phyloP scores from a whole-genome alignment of 2,329 filamentous ascomycete genomes.

The Trichoderma harzianum region DNA sequence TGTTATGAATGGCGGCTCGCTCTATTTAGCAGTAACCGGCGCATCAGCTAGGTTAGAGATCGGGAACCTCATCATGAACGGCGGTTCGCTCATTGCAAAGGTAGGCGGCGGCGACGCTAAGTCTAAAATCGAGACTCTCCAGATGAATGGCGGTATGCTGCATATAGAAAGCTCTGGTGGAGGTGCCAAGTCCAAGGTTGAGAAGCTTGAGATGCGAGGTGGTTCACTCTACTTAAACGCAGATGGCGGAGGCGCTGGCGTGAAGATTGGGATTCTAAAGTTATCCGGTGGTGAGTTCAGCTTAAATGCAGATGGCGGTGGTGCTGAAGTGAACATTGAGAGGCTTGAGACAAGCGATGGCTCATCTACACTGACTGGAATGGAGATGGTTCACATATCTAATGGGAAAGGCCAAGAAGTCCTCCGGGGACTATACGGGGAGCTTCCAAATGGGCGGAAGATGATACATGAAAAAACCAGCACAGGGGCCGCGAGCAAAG shows the following conservation, averaged over 20 bases:
- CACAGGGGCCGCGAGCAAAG: neutral
- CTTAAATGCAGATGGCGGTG: neutral
- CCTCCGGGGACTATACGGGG: neutral
- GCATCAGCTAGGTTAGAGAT: neutral
- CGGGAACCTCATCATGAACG: neutral
- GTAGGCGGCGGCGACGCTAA: neutral
- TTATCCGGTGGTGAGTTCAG: neutral
- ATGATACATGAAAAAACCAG: neutral
- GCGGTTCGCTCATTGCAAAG: neutral
- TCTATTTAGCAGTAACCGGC: neutral
- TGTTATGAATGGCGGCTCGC: neutral
- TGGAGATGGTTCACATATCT: neutral
- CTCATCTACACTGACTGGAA: neutral
- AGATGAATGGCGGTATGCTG: neutral
- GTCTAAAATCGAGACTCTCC: neutral
- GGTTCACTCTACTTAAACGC: neutral
- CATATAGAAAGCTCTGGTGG: neutral
- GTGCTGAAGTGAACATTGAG: neutral
- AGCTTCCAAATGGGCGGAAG: neutral
- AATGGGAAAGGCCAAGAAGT: neutral
- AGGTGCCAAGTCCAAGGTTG: neutral
- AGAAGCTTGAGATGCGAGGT: neutral
- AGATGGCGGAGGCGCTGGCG: neutral
- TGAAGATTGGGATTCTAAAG: neutral
- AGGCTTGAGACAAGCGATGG: neutral